A percentile compares a stretch with the other conserved stretches of the same genome.
Evolutionary conservation across 441 rosid genomes (phyloP).

Genomic region (Syzygium syzygioides): DNA sequence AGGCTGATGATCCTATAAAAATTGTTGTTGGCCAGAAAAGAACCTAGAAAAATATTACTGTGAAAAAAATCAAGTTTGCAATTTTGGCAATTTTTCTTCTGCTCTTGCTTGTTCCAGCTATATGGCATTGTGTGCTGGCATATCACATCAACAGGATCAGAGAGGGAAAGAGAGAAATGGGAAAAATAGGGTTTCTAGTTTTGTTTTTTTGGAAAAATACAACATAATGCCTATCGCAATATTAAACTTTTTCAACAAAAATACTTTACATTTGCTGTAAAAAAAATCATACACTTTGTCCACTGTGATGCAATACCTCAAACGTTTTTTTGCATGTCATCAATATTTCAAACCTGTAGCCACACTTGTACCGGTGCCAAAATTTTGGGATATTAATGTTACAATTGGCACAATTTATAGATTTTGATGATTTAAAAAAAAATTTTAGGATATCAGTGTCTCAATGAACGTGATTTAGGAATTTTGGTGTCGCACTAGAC

Average conservation of each 20-base stretch:
- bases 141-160: neutral
- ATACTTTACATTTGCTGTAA: too few species aligned
- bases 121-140: neutral
- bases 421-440: neutral
- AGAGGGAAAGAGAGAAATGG: neutral
- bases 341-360: neutral
- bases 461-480: neutral
- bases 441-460: rapidly evolving
- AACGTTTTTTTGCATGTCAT: neutral
- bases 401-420: rapidly evolving
- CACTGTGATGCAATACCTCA: too few species aligned
- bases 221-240: too few species aligned
- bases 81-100: neutral
- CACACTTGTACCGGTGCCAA: neutral
- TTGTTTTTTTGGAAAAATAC: neutral
- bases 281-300: too few species aligned
- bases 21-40: neutral
- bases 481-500: too few species aligned
- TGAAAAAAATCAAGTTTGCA: neutral
- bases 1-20: neutral
- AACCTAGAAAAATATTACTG: neutral
- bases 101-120: neutral
- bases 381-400: neutral
- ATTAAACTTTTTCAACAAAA: too few species aligned
- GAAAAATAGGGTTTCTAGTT: neutral